phyloP scores from a whole-genome alignment of 179 eudicot genomes.

The Beta macrorhiza region DNA sequence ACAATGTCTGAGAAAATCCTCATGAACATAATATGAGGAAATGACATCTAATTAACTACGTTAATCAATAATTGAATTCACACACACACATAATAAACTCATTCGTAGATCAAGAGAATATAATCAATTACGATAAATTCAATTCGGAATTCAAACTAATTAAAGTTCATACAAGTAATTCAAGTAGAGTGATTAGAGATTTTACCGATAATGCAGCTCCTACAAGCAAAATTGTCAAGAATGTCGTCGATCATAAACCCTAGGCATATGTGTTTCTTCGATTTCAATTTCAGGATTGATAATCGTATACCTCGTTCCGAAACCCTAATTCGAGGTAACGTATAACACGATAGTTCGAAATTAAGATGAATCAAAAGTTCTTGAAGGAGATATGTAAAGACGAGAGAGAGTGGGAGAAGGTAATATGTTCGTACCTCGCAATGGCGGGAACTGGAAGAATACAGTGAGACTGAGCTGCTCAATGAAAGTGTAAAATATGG shows the following conservation, averaged over 20 bases:
- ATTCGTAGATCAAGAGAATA: neutral
- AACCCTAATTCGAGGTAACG: neutral
- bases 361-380: neutral
- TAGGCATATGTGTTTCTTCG: neutral
- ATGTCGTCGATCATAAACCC: slow-evolving; percentile 6
- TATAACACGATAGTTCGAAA: neutral
- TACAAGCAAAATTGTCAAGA: neutral
- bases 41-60: neutral
- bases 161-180: neutral
- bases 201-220: too few species aligned
- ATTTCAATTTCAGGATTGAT: neutral
- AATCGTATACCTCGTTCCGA: neutral
- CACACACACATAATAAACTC: neutral
- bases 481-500: too few species aligned
- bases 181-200: neutral
- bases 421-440: neutral
- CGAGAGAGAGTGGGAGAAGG: neutral
- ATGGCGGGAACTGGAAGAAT: neutral
- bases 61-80: neutral
- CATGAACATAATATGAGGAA: too few species aligned
- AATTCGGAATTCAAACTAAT: neutral
- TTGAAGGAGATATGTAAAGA: neutral
- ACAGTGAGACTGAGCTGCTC: neutral
- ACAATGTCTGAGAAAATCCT: too few species aligned
- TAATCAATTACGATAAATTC: neutral